Base-by-base conservation (phyloP, 2,329 filamentous ascomycete species). In the Stagonosporopsis chrysanthemi region DNA sequence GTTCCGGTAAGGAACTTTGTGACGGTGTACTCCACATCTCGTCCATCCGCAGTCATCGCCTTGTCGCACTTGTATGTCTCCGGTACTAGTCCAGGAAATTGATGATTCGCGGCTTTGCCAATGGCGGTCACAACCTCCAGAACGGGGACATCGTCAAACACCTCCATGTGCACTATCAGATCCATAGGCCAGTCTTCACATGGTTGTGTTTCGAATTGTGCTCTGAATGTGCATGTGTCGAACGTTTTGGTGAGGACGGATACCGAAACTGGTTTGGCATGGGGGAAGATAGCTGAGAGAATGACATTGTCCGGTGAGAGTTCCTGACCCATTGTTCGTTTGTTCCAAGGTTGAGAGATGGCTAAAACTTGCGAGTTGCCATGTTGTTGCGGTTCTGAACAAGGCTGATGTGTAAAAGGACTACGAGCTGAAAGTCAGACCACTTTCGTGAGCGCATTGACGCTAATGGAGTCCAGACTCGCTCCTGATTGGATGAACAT, bases 261-360 rank as follows among this genome's bases (percentile, higher is more conserved):
- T 35, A 56, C 47, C 11, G 46, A 51, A 14, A 43, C 47, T 14
- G 53, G 53, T 31, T 51, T 51, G 12, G 41, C 17, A 2, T 45
- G 38, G 15, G 53, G 53, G 26, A 56, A 56, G 28, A 56, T 47
- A 29, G 53, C 47, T 42, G 53, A 46, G 29, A 56, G 46, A 46
- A 56, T 42, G 23, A 23, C 53, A 47, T 46, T 47, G 42, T 56
- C 53, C 26, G 53, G 53, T 42, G 24, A 36, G 23, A 56, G 47
- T 29, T 56, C 53, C 38, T 51, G 46, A 38, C 47, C 47, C 53
- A 56, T 56, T 29, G 41, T 56, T 40, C 14, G 40, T 35, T 42
- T 51, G 33, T 41, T 41, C 17, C 3, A 12, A 7, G 17, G 23
- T 14, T 38, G 47, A 46, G 29, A 33, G 19, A 36, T 11, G 19